Evolutionary conservation across 2,329 filamentous ascomycete genomes (phyloP).

Genomic region (Penicillium sp.): DNA sequence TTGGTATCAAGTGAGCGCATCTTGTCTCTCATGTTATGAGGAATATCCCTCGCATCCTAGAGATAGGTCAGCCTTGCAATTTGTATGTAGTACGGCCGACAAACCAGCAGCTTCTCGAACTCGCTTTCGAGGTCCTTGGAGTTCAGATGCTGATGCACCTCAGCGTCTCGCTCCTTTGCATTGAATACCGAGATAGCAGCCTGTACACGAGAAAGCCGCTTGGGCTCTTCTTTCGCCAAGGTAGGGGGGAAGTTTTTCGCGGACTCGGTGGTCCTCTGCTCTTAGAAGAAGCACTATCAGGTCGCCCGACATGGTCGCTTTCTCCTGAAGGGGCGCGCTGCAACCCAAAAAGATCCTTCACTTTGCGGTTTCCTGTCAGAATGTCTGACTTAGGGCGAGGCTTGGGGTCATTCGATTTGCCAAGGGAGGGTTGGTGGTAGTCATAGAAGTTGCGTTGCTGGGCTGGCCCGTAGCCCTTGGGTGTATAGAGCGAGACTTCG

Average conservation of each 20-base stretch:
- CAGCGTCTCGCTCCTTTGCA: constrained; percentile 51
- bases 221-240: constrained; percentile 37
- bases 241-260: constrained; percentile 27
- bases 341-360: constrained; percentile 35
- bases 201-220: constrained; percentile 58
- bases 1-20: constrained; percentile 86
- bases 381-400: constrained; percentile 54
- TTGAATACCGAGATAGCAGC: constrained; percentile 64
- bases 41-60: constrained; percentile 86
- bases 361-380: constrained; percentile 42
- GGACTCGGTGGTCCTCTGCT: constrained; percentile 19
- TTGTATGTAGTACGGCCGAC: constrained; percentile 30
- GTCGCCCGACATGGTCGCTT: constrained; percentile 8
- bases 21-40: constrained; percentile 88
- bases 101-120: constrained; percentile 60
- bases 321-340: constrained; percentile 30
- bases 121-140: constrained; percentile 59
- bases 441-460: constrained; percentile 62
- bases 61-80: constrained; percentile 26
- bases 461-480: constrained; percentile 58
- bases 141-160: constrained; percentile 47
- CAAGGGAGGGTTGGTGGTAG: constrained; percentile 48
- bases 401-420: constrained; percentile 40
- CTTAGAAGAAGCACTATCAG: constrained; percentile 20
- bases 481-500: constrained; percentile 59